phyloP scores from a whole-genome alignment of 1,139 yeast species.

The Blastobotrys serpentis region DNA sequence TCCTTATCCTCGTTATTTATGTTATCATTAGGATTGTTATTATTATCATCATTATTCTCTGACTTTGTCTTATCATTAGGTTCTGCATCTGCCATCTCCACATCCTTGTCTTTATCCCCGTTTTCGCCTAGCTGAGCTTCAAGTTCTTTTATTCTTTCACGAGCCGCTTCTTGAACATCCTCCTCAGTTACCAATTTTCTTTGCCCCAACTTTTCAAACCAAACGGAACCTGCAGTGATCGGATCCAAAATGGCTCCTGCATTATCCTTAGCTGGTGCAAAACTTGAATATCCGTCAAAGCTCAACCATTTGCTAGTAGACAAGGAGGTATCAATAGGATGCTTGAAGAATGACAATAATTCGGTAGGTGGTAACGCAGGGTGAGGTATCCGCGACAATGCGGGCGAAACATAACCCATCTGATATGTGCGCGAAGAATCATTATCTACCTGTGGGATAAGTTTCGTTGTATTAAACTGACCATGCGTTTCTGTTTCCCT shows the following conservation, averaged over 20 bases:
- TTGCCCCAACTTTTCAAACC: conserved; percentile 76
- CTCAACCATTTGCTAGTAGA: conserved; percentile 82
- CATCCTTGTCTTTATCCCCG: conserved; percentile 2
- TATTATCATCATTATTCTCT: conserved; percentile 15
- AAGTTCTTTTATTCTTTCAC: conserved; percentile 16
- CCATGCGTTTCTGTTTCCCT: conserved; percentile 61
- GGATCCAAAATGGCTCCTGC: conserved; percentile 64
- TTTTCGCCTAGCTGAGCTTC: conserved; percentile 11
- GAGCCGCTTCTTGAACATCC: conserved; percentile 15
- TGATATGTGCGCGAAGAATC: conserved; percentile 37
- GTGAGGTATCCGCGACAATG: conserved; percentile 49
- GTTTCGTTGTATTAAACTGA: conserved; percentile 56
- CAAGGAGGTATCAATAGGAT: conserved; percentile 83
- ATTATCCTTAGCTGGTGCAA: conserved; percentile 80
- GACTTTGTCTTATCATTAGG: conserved; percentile 1
- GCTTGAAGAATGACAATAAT: conserved; percentile 67
- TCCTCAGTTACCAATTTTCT: conserved; percentile 38
- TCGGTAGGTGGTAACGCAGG: conserved; percentile 67
- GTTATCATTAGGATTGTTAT: conserved; percentile 17
- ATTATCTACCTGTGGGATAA: conserved; percentile 51
- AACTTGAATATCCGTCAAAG: conserved; percentile 61
- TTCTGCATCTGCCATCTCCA: conserved; percentile 9
- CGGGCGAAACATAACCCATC: conserved; percentile 54
- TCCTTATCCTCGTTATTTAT: conserved; percentile 28
- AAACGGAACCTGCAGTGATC: conserved; percentile 62